phyloP scores from a whole-genome alignment of 2,329 filamentous ascomycete species.

The Fusarium cicatricum region DNA sequence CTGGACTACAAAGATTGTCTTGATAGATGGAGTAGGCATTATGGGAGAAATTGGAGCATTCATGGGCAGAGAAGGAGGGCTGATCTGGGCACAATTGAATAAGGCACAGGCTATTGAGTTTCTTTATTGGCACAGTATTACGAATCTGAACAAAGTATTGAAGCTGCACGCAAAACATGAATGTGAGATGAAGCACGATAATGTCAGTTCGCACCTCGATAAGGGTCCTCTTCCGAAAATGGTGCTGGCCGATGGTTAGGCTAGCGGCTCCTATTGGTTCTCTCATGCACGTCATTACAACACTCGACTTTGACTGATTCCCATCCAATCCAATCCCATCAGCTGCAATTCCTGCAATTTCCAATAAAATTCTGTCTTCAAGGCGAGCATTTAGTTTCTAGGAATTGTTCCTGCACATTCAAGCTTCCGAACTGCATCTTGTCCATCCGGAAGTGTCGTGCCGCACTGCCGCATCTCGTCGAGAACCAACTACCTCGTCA shows the following conservation, averaged over 20 bases:
- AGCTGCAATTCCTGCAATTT: background rate
- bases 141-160: no score
- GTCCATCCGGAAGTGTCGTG: no score
- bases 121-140: no score
- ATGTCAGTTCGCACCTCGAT: no score
- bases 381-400: background rate
- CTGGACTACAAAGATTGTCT: constrained; percentile 1
- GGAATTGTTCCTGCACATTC: background rate
- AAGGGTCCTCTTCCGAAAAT: no score
- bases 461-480: no score
- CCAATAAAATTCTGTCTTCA: background rate
- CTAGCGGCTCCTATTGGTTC: no score
- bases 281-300: constrained; percentile 21
- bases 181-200: no score
- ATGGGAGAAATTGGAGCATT: background rate
- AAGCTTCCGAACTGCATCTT: background rate
- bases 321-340: background rate
- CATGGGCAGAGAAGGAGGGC: background rate
- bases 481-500: background rate
- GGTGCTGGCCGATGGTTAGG: no score
- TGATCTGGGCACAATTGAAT: background rate
- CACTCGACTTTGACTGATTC: background rate
- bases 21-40: background rate
- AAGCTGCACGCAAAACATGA: no score
- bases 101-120: background rate